phyloP scores from a whole-genome alignment of 2,329 filamentous ascomycete species.

The Colletotrichum destructivum region DNA sequence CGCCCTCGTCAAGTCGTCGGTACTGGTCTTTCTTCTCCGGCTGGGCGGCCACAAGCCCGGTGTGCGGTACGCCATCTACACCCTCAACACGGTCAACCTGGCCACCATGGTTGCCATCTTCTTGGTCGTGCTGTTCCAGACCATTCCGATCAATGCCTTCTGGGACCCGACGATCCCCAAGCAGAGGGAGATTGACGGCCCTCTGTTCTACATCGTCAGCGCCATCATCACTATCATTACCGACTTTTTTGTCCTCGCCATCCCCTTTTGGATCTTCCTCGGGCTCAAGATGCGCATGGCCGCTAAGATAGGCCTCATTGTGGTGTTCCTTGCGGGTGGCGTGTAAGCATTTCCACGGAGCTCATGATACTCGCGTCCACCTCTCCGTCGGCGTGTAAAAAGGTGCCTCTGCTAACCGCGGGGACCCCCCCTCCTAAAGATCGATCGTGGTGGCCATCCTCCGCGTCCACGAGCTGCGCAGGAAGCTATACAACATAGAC shows the following conservation, averaged over 20 bases:
- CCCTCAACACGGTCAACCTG: constrained; percentile 53
- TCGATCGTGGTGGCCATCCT: constrained; percentile 25
- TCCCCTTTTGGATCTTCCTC: constrained; percentile 59
- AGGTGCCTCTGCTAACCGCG: not conserved
- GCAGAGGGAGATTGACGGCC: constrained; percentile 8
- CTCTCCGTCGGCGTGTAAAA: not conserved
- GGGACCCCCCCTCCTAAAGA: not conserved
- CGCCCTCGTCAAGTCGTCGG: constrained; percentile 55
- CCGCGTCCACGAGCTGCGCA: constrained; percentile 20
- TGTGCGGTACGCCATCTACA: constrained; percentile 47
- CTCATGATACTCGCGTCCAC: no score
- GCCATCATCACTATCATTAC: constrained; percentile 32
- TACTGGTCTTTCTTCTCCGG: constrained; percentile 52
- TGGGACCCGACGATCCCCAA: constrained; percentile 48
- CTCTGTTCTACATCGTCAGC: constrained; percentile 20
- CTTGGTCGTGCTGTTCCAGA: constrained; percentile 57
- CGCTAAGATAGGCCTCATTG: constrained; percentile 56
- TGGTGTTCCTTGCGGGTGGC: constrained; percentile 57
- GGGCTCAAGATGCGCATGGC: constrained; percentile 55
- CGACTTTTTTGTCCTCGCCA: constrained; percentile 39
- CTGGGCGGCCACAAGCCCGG: constrained; percentile 50
- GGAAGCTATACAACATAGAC: constrained; percentile 22
- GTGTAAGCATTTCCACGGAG: constrained; percentile 49
- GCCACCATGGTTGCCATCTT: constrained; percentile 54
- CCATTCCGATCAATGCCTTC: constrained; percentile 52